Evolutionary conservation across 345 rosid species (phyloP).

Genomic region (Boechera retrofracta): DNA sequence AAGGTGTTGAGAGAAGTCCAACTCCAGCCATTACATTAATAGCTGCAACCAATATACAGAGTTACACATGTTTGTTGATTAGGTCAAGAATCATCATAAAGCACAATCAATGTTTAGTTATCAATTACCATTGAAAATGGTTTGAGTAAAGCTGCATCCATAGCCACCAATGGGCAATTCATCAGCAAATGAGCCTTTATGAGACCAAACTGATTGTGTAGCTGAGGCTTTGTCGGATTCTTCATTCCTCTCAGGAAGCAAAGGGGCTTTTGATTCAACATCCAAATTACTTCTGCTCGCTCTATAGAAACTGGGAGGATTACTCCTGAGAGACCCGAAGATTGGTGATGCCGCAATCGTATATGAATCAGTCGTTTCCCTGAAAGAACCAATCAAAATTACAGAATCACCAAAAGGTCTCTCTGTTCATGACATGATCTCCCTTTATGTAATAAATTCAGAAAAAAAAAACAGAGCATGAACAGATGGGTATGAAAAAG

Average conservation of each 20-base stretch:
- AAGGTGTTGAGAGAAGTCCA: constrained; percentile 90
- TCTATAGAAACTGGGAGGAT: constrained; percentile 51
- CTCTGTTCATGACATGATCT: background rate
- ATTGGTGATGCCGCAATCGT: constrained; percentile 74
- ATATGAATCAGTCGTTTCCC: constrained; percentile 80
- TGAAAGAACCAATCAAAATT: constrained; percentile 38
- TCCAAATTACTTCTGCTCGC: constrained; percentile 56
- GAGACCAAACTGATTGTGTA: constrained; percentile 62
- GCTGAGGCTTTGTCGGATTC: constrained; percentile 54
- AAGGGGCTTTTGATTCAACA: constrained; percentile 55
- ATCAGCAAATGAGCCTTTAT: constrained; percentile 69
- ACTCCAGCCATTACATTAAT: constrained; percentile 92
- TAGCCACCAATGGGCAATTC: constrained; percentile 62
- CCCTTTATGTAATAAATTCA: background rate
- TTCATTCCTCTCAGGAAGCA: constrained; percentile 61
- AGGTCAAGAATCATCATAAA: background rate
- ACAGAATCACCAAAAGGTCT: background rate
- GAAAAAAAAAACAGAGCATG: background rate
- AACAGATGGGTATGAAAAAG: constrained; percentile 5
- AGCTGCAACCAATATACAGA: constrained; percentile 48
- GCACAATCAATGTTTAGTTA: background rate
- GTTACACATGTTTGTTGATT: background rate
- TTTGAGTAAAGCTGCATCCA: constrained; percentile 86
- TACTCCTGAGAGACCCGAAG: constrained; percentile 55
- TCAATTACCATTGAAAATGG: constrained; percentile 75